Evolutionary conservation across 129 eudicot genomes (phyloP).

Genomic region (Chrysanthemum seticuspe): DNA sequence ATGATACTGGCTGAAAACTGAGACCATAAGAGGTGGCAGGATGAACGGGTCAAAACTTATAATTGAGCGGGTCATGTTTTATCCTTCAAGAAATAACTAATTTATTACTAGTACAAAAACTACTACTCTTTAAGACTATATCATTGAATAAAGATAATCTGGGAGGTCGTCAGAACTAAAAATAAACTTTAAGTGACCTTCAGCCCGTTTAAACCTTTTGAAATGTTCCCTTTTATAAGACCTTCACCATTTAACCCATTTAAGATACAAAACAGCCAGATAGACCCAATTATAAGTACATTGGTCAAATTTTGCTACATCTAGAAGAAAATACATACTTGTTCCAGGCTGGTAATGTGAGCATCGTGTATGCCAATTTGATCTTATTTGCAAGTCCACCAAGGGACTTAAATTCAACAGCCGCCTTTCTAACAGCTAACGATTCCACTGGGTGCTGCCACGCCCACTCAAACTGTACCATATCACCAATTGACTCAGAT

Average conservation of each 20-base stretch:
- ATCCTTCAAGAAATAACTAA: no score
- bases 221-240: no score
- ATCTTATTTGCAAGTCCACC: conserved; percentile 81
- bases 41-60: no score
- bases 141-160: no score
- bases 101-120: no score
- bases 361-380: conserved; percentile 80
- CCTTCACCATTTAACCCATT: not conserved
- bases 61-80: no score
- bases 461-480: conserved; percentile 94
- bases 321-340: conserved; percentile 38
- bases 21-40: no score
- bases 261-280: not conserved
- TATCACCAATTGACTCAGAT: conserved; percentile 21
- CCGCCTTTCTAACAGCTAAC: conserved; percentile 66
- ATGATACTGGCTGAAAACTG: not conserved
- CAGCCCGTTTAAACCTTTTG: no score
- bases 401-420: conserved; percentile 65
- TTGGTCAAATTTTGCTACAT: not conserved
- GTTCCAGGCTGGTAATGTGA: conserved; percentile 79
- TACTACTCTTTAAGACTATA: no score
- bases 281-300: no score
- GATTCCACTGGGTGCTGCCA: conserved; percentile 97
- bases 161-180: no score
- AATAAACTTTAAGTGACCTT: no score